Base-by-base conservation (phyloP, 192 early-diverging fungal species). In the Rhizophagus sp. region DNA sequence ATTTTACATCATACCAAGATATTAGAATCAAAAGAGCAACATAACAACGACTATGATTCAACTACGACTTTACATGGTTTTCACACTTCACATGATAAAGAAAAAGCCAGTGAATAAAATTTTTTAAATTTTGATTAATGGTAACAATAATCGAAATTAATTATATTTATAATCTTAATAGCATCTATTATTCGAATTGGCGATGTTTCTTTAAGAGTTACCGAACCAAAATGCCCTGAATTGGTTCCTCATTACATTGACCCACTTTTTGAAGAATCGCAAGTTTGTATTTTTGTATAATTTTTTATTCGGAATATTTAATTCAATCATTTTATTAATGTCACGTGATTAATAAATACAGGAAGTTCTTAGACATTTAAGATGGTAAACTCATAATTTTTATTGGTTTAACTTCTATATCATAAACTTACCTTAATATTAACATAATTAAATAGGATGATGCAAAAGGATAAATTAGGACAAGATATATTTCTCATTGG, bases 401-500 rank as follows among this genome's bases (percentile, higher is more conserved):
- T 24, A 64, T 17, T 75, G 15, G 6, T 4, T 76, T 11, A 34
- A 25, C 25, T 8, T 57, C 25, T 8, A 10, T 11, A 9, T 10
- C 3, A 65, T 36, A 39, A 9, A 4, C 15, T 4, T 30, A 57
- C 3, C 15, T 22, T 57, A 22, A 5, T 19, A 22, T 6, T 57
- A 22, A 57, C 19, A 19, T 57, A 4, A 57, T 22, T 57, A 62
- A 34, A 34, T 69, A 15, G 95, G 95, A 94, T 96, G 85, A 93
- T 95, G 89, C 92, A 94, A 83, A 96, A 96, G 79, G 94, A 94
- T 61, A 88, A 87, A 75, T 84, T 95, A 13, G 87, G 90, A 6
- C 95, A 96, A 87, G 94, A 96, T 81, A 92, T 94, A 83, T 96
- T 96, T 81, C 85, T 96, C 73, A 88, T 94, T 49, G 93, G 93